Conservation (phyloP, 306 rosid species). For the Styphnolobium japonicum region DNA sequence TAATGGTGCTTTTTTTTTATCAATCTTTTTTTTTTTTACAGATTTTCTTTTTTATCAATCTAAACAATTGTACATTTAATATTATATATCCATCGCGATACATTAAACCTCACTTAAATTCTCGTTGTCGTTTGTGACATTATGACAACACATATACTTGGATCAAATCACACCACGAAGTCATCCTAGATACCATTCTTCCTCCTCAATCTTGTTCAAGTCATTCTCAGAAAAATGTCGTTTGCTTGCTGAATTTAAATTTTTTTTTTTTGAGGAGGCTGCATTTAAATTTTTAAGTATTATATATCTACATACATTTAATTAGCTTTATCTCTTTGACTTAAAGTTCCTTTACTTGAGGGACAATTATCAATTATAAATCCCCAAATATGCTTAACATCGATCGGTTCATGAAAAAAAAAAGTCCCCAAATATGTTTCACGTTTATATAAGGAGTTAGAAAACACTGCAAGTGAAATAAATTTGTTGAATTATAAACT, state of each 20-base stretch:
- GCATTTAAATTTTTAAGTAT: neutral
- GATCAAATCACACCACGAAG: conserved; percentile 1
- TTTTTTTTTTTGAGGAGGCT: too few relatives aligned
- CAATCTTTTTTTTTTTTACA: too few relatives aligned
- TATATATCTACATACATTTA: neutral
- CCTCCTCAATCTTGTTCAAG: neutral
- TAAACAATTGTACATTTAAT: too few relatives aligned
- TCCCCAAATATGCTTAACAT: neutral
- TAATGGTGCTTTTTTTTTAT: too few relatives aligned
- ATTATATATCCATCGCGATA: too few relatives aligned
- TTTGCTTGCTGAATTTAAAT: too few relatives aligned
- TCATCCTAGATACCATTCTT: neutral
- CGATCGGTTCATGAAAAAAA: too few relatives aligned
- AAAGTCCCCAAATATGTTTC: too few relatives aligned
- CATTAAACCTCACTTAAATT: neutral
- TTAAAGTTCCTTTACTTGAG: neutral
- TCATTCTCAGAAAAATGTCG: neutral
- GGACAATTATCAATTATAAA: neutral
- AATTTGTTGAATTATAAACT: too few relatives aligned
- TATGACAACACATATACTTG: neutral
- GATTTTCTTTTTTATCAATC: too few relatives aligned
- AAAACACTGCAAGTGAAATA: too few relatives aligned
- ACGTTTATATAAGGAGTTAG: too few relatives aligned
- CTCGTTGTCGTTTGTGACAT: neutral
- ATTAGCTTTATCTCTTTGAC: neutral